Evolutionary conservation across 2,329 filamentous ascomycete genomes (phyloP), one percentile per base, ranked within the genome.

Genomic region (Sclerotinia borealis): DNA sequence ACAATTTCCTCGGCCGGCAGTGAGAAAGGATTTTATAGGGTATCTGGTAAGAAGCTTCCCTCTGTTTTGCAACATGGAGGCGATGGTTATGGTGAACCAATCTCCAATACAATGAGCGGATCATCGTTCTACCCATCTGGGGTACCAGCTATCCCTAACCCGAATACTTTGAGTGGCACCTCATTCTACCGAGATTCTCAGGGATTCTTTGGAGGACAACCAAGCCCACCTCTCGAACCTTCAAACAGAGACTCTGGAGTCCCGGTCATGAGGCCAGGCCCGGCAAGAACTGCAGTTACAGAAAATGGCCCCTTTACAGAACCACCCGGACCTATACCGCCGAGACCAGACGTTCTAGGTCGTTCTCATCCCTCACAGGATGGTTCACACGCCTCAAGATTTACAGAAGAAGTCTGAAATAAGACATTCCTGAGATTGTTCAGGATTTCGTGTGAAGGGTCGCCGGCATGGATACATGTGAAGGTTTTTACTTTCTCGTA

Each of bases 1-100:
- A 55, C 71, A 45, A 70, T 71, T 41, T 70, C 71, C 19, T 72
- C 73, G 48, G 77, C 77, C 41, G 74, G 72, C 29, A 79, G 77
- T 34, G 85, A 88, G 70, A 77, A 79, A 65, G 83, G 85, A 0
- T 89, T 89, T 72, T 83, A 87, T 66, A 83, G 85, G 36, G 82
- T 89, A 2, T 86, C 86, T 7, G 86, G 86, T 65, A 81, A 81
- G 70, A 89, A 88, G 70, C 73, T 89, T 63, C 83, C 84, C 4
- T 85, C 86, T 2, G 85, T 88, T 11, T 75, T 89, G 43, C 79
- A 84, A 64, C 79, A 78, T 52, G 85, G 86, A 17, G 86, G 85
- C 7, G 85, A 88, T 71, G 86, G 86, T 1, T 88, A 85, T 73
- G 79, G 80, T 41, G 67, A 67, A 39, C 66, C 67, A 55, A 67